Base-by-base conservation (phyloP, 192 early-diverging fungal genomes). In the Linnemannia hyalina region DNA sequence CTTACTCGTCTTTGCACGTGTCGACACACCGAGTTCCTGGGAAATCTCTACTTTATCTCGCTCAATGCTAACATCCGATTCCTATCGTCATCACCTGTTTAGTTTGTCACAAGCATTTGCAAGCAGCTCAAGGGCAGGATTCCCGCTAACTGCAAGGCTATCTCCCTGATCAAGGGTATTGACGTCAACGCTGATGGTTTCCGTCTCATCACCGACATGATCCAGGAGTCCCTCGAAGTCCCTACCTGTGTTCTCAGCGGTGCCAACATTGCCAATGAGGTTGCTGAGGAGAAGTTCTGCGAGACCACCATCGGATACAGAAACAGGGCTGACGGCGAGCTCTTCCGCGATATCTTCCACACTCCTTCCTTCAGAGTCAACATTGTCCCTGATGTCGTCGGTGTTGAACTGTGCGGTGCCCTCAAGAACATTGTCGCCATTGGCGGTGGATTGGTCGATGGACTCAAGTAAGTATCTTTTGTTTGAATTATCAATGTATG, bases 391-490 rank as follows among this genome's bases (percentile, higher is more conserved):
- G 98, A 99, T 84, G 94, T 97, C 3, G 92, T 95, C 77, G 98
- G 97, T 73, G 97, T 98, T 41, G 97, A 99, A 91, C 91, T 99
- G 44, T 99, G 97, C 89, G 98, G 98, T 60, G 98, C 98, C 13
- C 89, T 99, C 46, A 99, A 99, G 91, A 99, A 99, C 92, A 94
- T 99, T 22, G 94, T 99, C n/a, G 98, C 98, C 23, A 94, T 99
- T 73, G 98, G 95, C 29, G 98, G 97, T 46, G 98, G 98, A 70
- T 92, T 99, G 74, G 94, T 97, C 68, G 98, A 99, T 89, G 98
- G 98, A 26, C 91, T 99, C 73, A 95, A 96, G 82, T 89, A 88
- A 73, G 83, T 68, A 35, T 35, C 20, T 68, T 7, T 42, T n/a
- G n/a, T 35, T 16, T 29, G 9, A 52, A 29, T 40, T 52, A 3